These are phyloP conservation scores for Malassezia arunalokei DNA, from an alignment of 1,284 basidiomycete genomes.

Conservation along the genomic window DNA sequence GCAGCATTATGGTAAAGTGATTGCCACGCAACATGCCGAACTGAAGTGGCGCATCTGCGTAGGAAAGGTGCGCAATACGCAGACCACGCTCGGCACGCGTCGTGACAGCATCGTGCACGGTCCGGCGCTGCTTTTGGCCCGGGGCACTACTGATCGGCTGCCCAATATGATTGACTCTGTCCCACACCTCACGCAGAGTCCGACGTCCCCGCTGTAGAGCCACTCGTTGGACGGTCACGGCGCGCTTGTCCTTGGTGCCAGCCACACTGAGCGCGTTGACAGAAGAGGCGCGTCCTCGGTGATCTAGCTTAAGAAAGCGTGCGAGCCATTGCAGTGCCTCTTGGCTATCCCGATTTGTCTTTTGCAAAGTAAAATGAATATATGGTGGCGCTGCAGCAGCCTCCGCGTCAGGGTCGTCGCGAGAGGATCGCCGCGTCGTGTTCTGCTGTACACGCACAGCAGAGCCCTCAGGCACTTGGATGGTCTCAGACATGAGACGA, in stretches of 20 bases:
- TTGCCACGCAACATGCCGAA: slow-evolving; percentile 93
- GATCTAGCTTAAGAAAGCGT: slow-evolving; percentile 46
- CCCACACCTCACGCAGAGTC: slow-evolving; percentile 69
- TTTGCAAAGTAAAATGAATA: slow-evolving; percentile 92
- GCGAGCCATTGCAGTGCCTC: slow-evolving; percentile 73
- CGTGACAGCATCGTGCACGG: slow-evolving; percentile 16
- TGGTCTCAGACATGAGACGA: slow-evolving; percentile 63
- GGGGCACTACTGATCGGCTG: slow-evolving; percentile 10
- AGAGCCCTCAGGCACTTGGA: slow-evolving; percentile 50
- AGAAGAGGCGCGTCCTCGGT: slow-evolving; percentile 10
- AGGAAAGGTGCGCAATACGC: slow-evolving; percentile 74
- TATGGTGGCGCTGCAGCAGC: slow-evolving; percentile 55
- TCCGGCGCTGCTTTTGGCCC: slow-evolving; percentile 14
- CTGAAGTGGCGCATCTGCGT: slow-evolving; percentile 67
- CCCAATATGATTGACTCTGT: slow-evolving; percentile 50
- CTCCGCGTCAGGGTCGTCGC: slow-evolving; percentile 47
- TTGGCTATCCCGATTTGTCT: slow-evolving; percentile 93
- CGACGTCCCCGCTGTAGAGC: slow-evolving; percentile 66
- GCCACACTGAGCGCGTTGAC: slow-evolving; percentile 64
- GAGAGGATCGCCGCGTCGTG: background rate
- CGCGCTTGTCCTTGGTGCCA: slow-evolving; percentile 96
- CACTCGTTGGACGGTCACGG: slow-evolving; percentile 85
- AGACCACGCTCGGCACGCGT: slow-evolving; percentile 54
- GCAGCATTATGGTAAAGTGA: slow-evolving; percentile 80
- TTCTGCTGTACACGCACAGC: slow-evolving; percentile 14